Percentiles rank a stretch among this genome's conserved stretches.
Conservation (phyloP, 345 rosid genomes). For the Linum lewisii region DNA sequence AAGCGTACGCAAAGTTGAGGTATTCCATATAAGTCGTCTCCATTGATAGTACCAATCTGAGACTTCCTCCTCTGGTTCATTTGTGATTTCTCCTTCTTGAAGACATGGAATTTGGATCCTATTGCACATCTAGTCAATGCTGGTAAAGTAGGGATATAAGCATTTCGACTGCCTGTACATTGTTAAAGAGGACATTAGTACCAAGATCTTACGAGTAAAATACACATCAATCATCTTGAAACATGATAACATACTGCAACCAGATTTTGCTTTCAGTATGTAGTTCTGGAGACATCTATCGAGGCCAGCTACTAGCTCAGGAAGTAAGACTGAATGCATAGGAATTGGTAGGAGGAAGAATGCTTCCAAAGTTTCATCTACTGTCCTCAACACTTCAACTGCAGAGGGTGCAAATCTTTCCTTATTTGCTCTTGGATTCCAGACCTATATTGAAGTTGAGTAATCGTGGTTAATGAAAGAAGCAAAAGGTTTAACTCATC, state of each 20-base stretch:
- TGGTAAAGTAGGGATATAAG: constrained; percentile 32
- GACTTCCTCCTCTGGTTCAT: constrained; percentile 41
- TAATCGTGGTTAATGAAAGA: background rate
- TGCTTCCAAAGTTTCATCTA: constrained; percentile 82
- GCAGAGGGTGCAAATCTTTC: constrained; percentile 81
- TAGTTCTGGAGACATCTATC: constrained; percentile 87
- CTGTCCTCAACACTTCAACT: constrained; percentile 59
- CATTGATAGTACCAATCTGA: constrained; percentile 40
- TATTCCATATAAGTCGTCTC: constrained; percentile 42
- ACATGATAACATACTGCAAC: constrained; percentile 49
- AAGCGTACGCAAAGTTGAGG: constrained; percentile 7
- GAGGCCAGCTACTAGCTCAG: constrained; percentile 74
- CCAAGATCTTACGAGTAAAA: too few species aligned
- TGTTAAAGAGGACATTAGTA: background rate
- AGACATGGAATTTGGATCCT: constrained; percentile 62
- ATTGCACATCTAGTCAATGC: constrained; percentile 71
- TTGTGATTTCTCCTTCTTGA: constrained; percentile 59
- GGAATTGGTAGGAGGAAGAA: constrained; percentile 93
- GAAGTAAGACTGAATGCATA: constrained; percentile 80
- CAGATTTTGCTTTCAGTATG: constrained; percentile 74
- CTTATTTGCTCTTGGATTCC: constrained; percentile 57
- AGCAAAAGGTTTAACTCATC: too few species aligned
- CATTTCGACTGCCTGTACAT: constrained; percentile 20
- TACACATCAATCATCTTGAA: background rate
- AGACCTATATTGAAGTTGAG: constrained; percentile 34